Percentiles rank a stretch among this genome's conserved stretches.
phyloP scores from a whole-genome alignment of 176 grass and related monocot genomes.

The barley (Hordeum vulgare) region DNA sequence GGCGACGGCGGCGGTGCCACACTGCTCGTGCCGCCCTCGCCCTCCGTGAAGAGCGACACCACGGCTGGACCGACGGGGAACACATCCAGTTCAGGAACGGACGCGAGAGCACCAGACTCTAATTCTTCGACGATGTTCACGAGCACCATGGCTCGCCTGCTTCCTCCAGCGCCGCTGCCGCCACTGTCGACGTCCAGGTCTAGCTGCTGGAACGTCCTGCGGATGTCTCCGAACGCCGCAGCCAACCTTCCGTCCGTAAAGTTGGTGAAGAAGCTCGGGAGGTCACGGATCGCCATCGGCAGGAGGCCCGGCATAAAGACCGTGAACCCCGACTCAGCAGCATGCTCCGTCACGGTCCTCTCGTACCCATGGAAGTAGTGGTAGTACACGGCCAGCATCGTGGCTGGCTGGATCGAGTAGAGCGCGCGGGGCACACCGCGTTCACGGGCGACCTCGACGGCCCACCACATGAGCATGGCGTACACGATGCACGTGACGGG shows the following conservation, averaged over 20 bases:
- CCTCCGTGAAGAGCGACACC: neutral
- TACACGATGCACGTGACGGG: constrained; percentile 47
- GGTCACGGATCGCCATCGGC: constrained; percentile 35
- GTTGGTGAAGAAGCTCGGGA: constrained; percentile 34
- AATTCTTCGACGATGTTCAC: constrained; percentile 55
- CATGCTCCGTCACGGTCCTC: no score
- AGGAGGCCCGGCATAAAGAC: constrained; percentile 33
- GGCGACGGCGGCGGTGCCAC: no score
- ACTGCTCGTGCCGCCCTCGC: neutral
- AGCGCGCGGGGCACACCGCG: constrained; percentile 12
- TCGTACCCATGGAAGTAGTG: constrained; percentile 56
- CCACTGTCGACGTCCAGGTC: neutral
- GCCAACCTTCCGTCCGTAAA: neutral
- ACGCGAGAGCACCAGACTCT: constrained; percentile 26
- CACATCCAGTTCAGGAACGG: constrained; percentile 12
- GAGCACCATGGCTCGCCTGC: constrained; percentile 18
- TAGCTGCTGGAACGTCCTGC: constrained; percentile 10
- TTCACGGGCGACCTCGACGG: constrained; percentile 18
- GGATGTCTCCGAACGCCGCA: neutral
- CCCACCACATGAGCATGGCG: constrained; percentile 34
- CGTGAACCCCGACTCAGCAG: constrained; percentile 18
- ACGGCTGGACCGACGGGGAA: constrained; percentile 33
- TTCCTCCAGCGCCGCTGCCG: neutral
- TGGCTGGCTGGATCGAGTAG: constrained; percentile 43
- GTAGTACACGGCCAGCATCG: constrained; percentile 44